Percentiles rank a stretch among this genome's conserved stretches.
Evolutionary conservation across 1,284 basidiomycete genomes (phyloP).

Genomic region (Ceratobasidium theobromae): DNA sequence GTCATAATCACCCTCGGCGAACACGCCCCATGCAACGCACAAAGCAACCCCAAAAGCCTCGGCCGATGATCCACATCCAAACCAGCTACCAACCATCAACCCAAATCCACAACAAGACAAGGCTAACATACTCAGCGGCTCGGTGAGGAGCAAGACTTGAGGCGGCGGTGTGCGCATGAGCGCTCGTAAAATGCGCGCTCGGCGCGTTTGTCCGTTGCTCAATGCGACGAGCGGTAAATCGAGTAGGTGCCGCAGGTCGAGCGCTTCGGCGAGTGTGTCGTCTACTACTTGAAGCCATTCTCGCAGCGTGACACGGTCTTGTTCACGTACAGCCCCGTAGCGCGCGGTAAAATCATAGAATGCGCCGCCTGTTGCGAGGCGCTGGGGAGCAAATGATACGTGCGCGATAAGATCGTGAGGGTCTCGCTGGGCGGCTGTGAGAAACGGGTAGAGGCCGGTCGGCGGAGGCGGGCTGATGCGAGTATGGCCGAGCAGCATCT

Average conservation of each 20-base stretch:
- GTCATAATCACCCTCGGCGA: slow-evolving; percentile 73
- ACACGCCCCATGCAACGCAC: slow-evolving; percentile 55
- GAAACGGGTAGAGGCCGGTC: slow-evolving; percentile 72
- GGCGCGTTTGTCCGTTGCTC: slow-evolving; percentile 89
- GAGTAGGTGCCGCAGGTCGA: slow-evolving; percentile 64
- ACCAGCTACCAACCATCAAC: slow-evolving; percentile 56
- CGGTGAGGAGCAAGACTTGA: slow-evolving; percentile 77
- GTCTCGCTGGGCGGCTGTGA: slow-evolving; percentile 48
- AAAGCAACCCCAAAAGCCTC: slow-evolving; percentile 60
- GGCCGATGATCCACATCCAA: slow-evolving; percentile 64
- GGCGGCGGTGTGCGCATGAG: slow-evolving; percentile 61
- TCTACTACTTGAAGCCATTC: slow-evolving; percentile 56
- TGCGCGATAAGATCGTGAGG: slow-evolving; percentile 58
- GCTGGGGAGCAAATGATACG: slow-evolving; percentile 73
- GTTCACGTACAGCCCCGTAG: slow-evolving; percentile 83
- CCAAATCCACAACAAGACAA: slow-evolving; percentile 35
- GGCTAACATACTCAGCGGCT: slow-evolving; percentile 69
- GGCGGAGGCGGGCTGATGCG: slow-evolving; percentile 63
- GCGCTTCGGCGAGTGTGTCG: slow-evolving; percentile 52
- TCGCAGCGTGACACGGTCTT: slow-evolving; percentile 71
- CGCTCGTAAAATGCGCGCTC: slow-evolving; percentile 81
- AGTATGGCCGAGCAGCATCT: slow-evolving; percentile 71
- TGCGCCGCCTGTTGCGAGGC: slow-evolving; percentile 56
- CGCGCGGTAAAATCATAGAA: slow-evolving; percentile 91
- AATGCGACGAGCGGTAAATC: slow-evolving; percentile 80